Evolutionary conservation across 192 early-diverging fungal genomes (phyloP).

Genomic region (Coemansia sp.): DNA sequence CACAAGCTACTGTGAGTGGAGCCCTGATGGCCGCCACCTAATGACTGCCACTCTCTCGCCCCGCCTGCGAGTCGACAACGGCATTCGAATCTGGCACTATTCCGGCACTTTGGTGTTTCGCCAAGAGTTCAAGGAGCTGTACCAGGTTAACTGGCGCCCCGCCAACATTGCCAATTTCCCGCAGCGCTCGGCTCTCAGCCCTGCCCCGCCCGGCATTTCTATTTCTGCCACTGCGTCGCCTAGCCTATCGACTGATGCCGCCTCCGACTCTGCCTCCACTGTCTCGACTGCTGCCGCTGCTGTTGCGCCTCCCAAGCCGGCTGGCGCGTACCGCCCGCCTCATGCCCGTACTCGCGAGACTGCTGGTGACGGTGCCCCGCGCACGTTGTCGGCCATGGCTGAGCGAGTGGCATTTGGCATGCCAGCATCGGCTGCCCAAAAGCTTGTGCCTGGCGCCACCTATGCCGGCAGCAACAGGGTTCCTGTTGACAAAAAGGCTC

Average conservation of each 20-base stretch:
- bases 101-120: constrained; percentile 77
- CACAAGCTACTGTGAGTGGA: constrained; percentile 85
- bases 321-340: constrained; percentile 71
- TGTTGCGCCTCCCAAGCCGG: constrained; percentile 22
- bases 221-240: constrained; percentile 13
- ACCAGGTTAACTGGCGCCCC: constrained; percentile 76
- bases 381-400: constrained; percentile 42
- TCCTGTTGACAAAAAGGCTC: constrained; percentile 58
- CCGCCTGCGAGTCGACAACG: constrained; percentile 96
- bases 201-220: constrained; percentile 60
- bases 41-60: constrained; percentile 91
- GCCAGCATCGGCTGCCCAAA: neutral
- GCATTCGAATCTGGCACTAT: constrained; percentile 96
- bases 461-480: constrained; percentile 16
- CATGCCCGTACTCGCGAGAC: constrained; percentile 56
- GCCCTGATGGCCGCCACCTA: constrained; percentile 88
- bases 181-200: constrained; percentile 72
- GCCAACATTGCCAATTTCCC: constrained; percentile 65
- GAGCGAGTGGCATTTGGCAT: constrained; percentile 27
- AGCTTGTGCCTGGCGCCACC: constrained; percentile 25
- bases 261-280: constrained; percentile 11
- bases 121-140: constrained; percentile 81
- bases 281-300: constrained; percentile 4
- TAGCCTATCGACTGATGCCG: constrained; percentile 39
- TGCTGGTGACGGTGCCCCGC: constrained; percentile 23